Percentiles rank a stretch among this genome's conserved stretches.
Evolutionary conservation across 139 green algal species (phyloP).

Genomic region (Chlamydomonas incerta): DNA sequence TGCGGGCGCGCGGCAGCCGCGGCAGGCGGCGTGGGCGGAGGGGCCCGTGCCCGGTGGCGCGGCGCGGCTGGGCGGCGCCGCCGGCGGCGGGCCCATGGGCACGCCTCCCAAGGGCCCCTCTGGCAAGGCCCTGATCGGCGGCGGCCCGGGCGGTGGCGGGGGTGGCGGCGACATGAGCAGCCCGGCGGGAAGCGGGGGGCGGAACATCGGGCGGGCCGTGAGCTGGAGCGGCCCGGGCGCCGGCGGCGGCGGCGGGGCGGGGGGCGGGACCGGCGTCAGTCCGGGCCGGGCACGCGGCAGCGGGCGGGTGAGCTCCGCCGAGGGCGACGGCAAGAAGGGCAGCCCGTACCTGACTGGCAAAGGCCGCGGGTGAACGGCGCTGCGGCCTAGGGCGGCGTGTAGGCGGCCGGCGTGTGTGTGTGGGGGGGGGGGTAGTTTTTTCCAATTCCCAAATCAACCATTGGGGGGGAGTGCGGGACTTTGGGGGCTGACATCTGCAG

Average conservation of each 20-base stretch:
- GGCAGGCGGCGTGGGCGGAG: not conserved
- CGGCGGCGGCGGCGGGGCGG: not conserved
- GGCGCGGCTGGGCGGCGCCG: not conserved
- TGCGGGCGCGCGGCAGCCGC: no score
- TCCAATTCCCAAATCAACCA: no score
- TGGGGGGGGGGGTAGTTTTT: no score
- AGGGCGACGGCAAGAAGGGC: not conserved
- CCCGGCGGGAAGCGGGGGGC: not conserved
- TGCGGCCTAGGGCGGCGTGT: no score
- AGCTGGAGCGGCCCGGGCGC: slow-evolving; percentile 22
- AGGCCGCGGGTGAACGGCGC: no score
- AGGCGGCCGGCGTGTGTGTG: no score
- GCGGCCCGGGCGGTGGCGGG: not conserved
- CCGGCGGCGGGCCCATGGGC: not conserved
- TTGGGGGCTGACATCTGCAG: no score
- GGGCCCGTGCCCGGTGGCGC: no score
- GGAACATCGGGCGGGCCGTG: not conserved
- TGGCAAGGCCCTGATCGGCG: not conserved
- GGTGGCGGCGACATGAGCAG: not conserved
- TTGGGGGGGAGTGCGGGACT: no score
- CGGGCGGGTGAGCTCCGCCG: not conserved
- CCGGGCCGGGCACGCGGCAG: not conserved
- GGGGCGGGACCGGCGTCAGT: not conserved
- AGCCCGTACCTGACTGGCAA: slow-evolving; percentile 11
- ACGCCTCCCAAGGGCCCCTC: slow-evolving; percentile 6